These are phyloP conservation scores for Aspergillus pseudoterreus DNA, from an alignment of 2,329 filamentous ascomycete genomes.

Conservation along the genomic window DNA sequence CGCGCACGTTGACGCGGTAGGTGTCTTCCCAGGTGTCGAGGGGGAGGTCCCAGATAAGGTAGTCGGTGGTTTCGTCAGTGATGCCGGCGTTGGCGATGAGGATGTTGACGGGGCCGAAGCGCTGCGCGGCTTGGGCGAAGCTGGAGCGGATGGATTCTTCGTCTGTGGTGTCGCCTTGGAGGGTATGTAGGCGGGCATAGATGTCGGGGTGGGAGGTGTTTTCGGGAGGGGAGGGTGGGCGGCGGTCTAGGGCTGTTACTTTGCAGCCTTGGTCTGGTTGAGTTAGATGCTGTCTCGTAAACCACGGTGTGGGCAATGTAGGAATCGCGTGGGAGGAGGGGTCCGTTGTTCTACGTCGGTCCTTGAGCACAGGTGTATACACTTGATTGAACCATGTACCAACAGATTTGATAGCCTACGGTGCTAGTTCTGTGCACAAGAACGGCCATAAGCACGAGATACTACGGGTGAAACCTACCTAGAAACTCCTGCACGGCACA, in stretches of 20 bases:
- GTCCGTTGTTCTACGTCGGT: no score
- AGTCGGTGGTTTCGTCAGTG: constrained; percentile 47
- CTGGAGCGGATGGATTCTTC: constrained; percentile 44
- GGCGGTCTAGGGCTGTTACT: constrained; percentile 52
- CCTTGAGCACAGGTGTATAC: background rate
- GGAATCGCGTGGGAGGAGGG: no score
- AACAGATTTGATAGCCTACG: no score
- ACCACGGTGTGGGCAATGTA: background rate
- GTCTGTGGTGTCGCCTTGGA: constrained; percentile 48
- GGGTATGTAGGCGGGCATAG: constrained; percentile 35
- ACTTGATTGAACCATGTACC: background rate
- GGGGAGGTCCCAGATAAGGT: constrained; percentile 52
- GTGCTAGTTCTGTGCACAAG: no score
- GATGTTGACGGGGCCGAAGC: constrained; percentile 51
- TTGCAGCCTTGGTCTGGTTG: constrained; percentile 49
- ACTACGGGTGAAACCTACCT: constrained; percentile 34
- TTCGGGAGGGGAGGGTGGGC: constrained; percentile 13
- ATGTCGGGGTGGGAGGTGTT: constrained; percentile 11
- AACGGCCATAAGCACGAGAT: no score
- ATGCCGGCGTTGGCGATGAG: constrained; percentile 53
- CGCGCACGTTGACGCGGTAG: constrained; percentile 49
- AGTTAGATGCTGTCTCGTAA: background rate
- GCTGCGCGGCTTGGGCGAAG: constrained; percentile 38
- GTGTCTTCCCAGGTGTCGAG: constrained; percentile 51
- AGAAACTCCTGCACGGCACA: constrained; percentile 52